phyloP scores from a whole-genome alignment of 331 rosid genomes.

The Rhamnella rubrinervis region DNA sequence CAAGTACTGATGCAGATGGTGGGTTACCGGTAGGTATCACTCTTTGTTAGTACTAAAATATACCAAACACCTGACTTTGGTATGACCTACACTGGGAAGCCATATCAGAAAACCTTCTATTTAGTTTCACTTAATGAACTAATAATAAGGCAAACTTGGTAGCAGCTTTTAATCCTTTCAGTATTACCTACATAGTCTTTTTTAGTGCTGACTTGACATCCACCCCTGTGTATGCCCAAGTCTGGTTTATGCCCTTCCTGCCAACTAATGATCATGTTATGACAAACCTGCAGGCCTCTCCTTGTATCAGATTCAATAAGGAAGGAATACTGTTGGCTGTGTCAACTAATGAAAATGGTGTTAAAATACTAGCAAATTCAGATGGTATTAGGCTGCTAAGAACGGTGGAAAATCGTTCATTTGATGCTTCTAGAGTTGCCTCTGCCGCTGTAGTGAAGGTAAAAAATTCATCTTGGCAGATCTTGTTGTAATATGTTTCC shows the following conservation, averaged over 20 bases:
- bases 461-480: constrained; percentile 13
- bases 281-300: constrained; percentile 66
- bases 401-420: constrained; percentile 68
- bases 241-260: constrained; percentile 16
- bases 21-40: constrained; percentile 62
- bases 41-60: constrained; percentile 5
- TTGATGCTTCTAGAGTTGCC: constrained; percentile 83
- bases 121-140: too few relatives aligned
- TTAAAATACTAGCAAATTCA: constrained; percentile 78
- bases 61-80: background rate
- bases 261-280: constrained; percentile 32
- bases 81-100: background rate
- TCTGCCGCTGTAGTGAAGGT: constrained; percentile 85
- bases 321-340: constrained; percentile 85
- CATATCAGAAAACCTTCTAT: too few relatives aligned
- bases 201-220: background rate
- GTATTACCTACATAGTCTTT: too few relatives aligned
- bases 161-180: too few relatives aligned
- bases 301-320: constrained; percentile 84
- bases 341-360: constrained; percentile 72
- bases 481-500: background rate
- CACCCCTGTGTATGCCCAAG: background rate
- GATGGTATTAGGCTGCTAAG: constrained; percentile 82
- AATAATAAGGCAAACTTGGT: too few relatives aligned
- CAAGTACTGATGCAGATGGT: constrained; percentile 75